Base-by-base conservation (phyloP, 2,329 filamentous ascomycete genomes). In the Tolypocladium cylindrosporum region DNA sequence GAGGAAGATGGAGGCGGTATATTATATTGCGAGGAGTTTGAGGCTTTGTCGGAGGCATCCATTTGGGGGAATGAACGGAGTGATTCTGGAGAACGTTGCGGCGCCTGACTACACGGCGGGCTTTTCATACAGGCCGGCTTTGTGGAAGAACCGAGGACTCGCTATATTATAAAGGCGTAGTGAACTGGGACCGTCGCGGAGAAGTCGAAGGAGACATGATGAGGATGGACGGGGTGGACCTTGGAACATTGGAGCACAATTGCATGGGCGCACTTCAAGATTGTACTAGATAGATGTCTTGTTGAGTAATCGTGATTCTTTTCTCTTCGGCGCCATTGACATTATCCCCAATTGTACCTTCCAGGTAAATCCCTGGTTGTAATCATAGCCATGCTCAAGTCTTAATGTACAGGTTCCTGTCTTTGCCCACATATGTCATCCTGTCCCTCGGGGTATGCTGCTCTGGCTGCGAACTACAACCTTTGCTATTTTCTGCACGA, bases 241-340 rank as follows among this genome's bases (percentile, higher is more conserved):
- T 34, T n/a, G 45, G 45, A 27, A 11, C 27, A 34, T 34, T 4
- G 48, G 27, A 42, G 16, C 55, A 14, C 52, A 59, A 39, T 45
- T 57, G 50, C 53, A 42, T 41, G 42, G 41, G 40, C 36, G 34
- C 19, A 52, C 9, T 52, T 54, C 16, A 27, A 41, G 34, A 54
- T 54, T 55, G 54, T 48, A 55, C 54, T 60, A 58, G 56, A 58
- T 61, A 60, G 54, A 61, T 57, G 27, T 37, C 53, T 58, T 55
- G 43, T 59, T 61, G 55, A 59, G 58, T 61, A 61, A 58, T 54
- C 34, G 51, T 55, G 54, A 45, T 58, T 51, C 31, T 48, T 55
- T 24, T 11, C 19, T 37, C n/a, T 55, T 31, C 27, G 16, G 48
- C 48, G 27, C 27, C 27, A 7, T 34, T 34, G 24, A 9, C 27